Conservation (phyloP, 768 basidiomycete genomes). For the Lentinula aciculospora region DNA sequence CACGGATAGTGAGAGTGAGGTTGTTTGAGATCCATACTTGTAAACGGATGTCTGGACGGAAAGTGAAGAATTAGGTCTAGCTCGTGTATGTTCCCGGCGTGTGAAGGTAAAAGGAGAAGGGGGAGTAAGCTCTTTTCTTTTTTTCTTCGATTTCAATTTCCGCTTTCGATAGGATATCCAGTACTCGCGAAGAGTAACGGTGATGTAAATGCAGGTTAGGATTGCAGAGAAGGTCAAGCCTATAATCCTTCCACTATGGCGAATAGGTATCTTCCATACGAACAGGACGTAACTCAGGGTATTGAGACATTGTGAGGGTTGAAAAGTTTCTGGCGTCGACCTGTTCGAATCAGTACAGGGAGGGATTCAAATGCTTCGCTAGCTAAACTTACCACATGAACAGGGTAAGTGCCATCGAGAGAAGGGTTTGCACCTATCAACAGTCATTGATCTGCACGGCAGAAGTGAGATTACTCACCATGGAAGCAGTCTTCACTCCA, state of each 20-base stretch:
- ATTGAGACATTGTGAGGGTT: conserved; percentile 21
- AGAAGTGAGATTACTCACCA: conserved; percentile 10
- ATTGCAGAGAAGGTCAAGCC: conserved; percentile 26
- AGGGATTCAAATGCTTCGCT: background rate
- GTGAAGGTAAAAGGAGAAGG: background rate
- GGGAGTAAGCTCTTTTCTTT: too few relatives aligned
- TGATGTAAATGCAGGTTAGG: conserved; percentile 22
- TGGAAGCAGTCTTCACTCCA: conserved; percentile 31
- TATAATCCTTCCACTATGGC: conserved; percentile 23
- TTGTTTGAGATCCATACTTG: background rate
- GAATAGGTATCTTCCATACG: conserved; percentile 23
- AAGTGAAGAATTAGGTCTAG: background rate
- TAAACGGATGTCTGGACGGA: background rate
- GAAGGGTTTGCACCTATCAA: conserved; percentile 22
- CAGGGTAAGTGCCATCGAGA: conserved; percentile 32
- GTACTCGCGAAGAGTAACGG: conserved; percentile 29
- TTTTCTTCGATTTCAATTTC: conserved; percentile 1
- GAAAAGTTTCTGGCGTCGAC: conserved; percentile 24
- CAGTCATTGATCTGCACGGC: background rate
- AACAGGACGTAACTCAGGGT: conserved; percentile 30
- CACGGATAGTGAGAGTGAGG: background rate
- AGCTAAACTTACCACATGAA: conserved; percentile 26
- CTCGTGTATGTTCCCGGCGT: background rate
- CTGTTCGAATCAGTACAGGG: conserved; percentile 13
- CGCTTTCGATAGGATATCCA: conserved; percentile 21